These are phyloP conservation scores for Penicillium psychrofluorescens DNA, from an alignment of 495 filamentous ascomycete genomes.

Conservation along the genomic window DNA sequence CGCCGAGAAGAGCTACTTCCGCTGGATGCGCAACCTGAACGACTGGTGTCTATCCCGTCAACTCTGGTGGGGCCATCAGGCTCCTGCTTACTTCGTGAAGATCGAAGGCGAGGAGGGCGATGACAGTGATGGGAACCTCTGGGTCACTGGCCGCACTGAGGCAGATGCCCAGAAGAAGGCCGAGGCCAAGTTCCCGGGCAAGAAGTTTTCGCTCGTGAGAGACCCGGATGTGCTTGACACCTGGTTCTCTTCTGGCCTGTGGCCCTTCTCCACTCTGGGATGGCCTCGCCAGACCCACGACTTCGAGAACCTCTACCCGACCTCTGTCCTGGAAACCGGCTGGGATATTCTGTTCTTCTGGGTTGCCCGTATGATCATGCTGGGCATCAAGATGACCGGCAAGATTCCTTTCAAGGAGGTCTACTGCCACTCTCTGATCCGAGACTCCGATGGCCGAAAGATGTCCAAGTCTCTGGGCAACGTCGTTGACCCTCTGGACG, in stretches of 20 bases:
- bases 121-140: conserved; percentile 48
- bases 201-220: conserved; percentile 57
- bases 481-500: conserved; percentile 74
- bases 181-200: conserved; percentile 57
- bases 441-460: conserved; percentile 73
- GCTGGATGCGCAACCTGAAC: conserved; percentile 66
- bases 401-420: conserved; percentile 73
- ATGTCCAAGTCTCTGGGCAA: conserved; percentile 84
- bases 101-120: conserved; percentile 55
- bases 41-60: conserved; percentile 81
- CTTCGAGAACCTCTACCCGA: conserved; percentile 64
- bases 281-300: conserved; percentile 67
- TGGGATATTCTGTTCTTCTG: conserved; percentile 89
- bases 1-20: conserved; percentile 62
- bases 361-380: conserved; percentile 79
- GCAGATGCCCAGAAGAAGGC: conserved; percentile 60
- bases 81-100: conserved; percentile 65
- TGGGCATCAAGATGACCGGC: conserved; percentile 68
- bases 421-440: conserved; percentile 69
- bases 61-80: conserved; percentile 82
- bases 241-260: conserved; percentile 76
- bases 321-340: conserved; percentile 68
- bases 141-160: conserved; percentile 62
- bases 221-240: conserved; percentile 76
- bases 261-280: conserved; percentile 78